Evolutionary conservation across 2,329 filamentous ascomycete genomes (phyloP).

Genomic region (Apiospora phragmitis): DNA sequence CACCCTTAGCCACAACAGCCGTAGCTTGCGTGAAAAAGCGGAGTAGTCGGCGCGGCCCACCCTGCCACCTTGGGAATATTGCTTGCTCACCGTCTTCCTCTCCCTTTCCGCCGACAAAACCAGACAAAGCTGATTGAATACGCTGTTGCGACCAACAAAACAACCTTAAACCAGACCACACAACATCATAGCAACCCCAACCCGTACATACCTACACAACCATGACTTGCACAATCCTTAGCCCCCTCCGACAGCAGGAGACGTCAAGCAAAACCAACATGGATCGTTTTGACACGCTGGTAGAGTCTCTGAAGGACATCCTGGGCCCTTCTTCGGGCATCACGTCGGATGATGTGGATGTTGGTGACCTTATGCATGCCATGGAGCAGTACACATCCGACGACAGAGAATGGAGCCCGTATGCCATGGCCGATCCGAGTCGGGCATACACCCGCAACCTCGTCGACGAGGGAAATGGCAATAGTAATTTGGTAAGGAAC

Average conservation of each 20-base stretch:
- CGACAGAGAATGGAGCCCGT: conserved; percentile 70
- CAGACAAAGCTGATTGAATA: not conserved
- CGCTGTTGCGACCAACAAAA: not conserved
- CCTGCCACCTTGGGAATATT: not conserved
- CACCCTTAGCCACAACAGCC: not conserved
- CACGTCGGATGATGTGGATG: conserved; percentile 78
- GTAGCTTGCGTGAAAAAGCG: not conserved
- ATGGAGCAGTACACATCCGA: conserved; percentile 76
- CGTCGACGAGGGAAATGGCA: conserved; percentile 83
- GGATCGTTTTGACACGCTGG: conserved; percentile 67
- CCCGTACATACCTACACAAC: not conserved
- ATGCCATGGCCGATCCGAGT: conserved; percentile 70
- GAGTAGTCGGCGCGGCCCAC: conserved; percentile 2
- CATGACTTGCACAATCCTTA: conserved; percentile 2
- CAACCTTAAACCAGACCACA: not conserved
- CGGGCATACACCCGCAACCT: conserved; percentile 83
- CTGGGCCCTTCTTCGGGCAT: conserved; percentile 82
- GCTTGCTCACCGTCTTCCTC: not conserved
- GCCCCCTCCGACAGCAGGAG: not conserved
- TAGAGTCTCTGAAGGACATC: conserved; percentile 69
- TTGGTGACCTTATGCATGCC: conserved; percentile 66
- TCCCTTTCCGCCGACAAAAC: not conserved
- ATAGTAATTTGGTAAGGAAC: conserved; percentile 50
- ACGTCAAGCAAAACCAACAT: conserved; percentile 16
- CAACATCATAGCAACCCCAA: not conserved